Conservation (phyloP, 495 filamentous ascomycete species). For the Xylaria grammica region DNA sequence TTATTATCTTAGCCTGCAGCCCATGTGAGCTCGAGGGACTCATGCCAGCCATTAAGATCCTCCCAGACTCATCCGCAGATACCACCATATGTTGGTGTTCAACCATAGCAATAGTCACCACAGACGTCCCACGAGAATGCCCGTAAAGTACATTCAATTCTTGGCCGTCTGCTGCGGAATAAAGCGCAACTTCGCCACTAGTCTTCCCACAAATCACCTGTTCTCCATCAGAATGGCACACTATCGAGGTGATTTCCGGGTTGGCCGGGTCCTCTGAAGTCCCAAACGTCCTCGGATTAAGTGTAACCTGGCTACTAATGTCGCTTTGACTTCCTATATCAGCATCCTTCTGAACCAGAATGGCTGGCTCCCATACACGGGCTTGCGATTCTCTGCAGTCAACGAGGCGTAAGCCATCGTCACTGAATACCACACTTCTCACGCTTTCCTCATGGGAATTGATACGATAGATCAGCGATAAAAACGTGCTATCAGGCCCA, state of each 20-base stretch:
- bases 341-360: slow-evolving; percentile 25
- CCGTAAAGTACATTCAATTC: slow-evolving; percentile 22
- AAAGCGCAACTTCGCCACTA: slow-evolving; percentile 31
- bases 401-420: slow-evolving; percentile 37
- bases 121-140: slow-evolving; percentile 22
- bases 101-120: slow-evolving; percentile 18
- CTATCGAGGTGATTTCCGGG: slow-evolving; percentile 28
- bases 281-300: not conserved
- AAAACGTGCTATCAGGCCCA: slow-evolving; percentile 9
- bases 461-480: slow-evolving; percentile 35
- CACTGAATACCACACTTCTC: slow-evolving; percentile 31
- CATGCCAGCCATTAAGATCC: slow-evolving; percentile 21
- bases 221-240: slow-evolving; percentile 15
- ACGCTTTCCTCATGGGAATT: slow-evolving; percentile 30
- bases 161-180: slow-evolving; percentile 21
- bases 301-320: slow-evolving; percentile 1
- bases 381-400: slow-evolving; percentile 35
- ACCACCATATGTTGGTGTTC: slow-evolving; percentile 22
- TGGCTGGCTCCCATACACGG: slow-evolving; percentile 41
- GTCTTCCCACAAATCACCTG: slow-evolving; percentile 31
- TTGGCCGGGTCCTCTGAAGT: slow-evolving; percentile 17
- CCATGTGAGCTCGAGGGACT: not conserved
- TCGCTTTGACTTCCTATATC: slow-evolving; percentile 24
- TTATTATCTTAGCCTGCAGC: slow-evolving; percentile 8
- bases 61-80: slow-evolving; percentile 30